Percentiles rank a stretch among this genome's conserved stretches.
phyloP scores from a whole-genome alignment of 2,329 filamentous ascomycete species.

The Beauveria asiatica region DNA sequence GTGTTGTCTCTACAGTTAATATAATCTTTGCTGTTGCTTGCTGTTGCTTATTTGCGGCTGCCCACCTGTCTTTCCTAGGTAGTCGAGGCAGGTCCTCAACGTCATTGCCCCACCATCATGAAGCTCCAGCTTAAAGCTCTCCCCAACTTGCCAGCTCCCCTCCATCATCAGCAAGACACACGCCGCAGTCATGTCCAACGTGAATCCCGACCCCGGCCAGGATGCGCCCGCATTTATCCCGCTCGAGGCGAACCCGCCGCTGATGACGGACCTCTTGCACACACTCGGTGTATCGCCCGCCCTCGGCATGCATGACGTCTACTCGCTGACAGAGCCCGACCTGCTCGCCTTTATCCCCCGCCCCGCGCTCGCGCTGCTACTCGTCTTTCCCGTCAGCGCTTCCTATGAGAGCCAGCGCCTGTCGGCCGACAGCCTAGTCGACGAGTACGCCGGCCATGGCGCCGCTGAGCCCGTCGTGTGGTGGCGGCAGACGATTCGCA shows the following conservation, averaged over 20 bases:
- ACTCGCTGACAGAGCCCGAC: conserved; percentile 76
- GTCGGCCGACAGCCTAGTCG: conserved; percentile 58
- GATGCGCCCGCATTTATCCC: conserved; percentile 44
- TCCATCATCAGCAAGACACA: neutral
- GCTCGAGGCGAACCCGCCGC: conserved; percentile 70
- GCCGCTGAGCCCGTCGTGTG: conserved; percentile 70
- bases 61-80: neutral
- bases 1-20: neutral
- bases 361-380: conserved; percentile 77
- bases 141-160: neutral
- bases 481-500: conserved; percentile 92
- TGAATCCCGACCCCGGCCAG: conserved; percentile 31
- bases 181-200: conserved; percentile 23
- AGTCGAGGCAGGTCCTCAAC: neutral
- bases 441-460: conserved; percentile 61
- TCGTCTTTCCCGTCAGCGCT: conserved; percentile 80
- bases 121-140: neutral
- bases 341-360: conserved; percentile 81
- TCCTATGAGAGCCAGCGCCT: conserved; percentile 70
- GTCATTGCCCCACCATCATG: conserved; percentile 11
- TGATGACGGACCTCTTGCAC: conserved; percentile 77
- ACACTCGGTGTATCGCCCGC: conserved; percentile 72
- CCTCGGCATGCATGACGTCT: conserved; percentile 83
- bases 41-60: neutral
- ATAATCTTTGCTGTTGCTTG: neutral